Evolutionary conservation across 257 asterid genomes (phyloP), one percentile per base, ranked within the genome.

Genomic region (Echium plantagineum): DNA sequence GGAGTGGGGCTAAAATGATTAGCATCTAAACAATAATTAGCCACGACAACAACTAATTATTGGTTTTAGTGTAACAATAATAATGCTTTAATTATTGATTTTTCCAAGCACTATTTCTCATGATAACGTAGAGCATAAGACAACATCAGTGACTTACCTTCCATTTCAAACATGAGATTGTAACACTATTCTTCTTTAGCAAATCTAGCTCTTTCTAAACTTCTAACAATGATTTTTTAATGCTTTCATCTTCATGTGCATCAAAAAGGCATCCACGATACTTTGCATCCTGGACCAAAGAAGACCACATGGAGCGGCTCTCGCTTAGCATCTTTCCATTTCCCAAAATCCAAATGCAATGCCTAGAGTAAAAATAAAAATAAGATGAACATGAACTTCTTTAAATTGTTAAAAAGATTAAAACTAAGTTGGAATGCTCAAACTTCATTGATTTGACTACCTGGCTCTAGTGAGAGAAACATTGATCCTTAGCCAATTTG

Each of bases 401-500:
- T 15, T 2, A 9, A 4, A 5, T n/a, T 4, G n/a, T 26, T 28
- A 30, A 0, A 16, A 1, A 26, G 17, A 49, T 1, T 1, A 31
- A 32, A 20, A 69, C 10, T 21, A 35, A 47, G 9, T 5, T 31
- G 38, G 38, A 31, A 2, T 55, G 51, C 28, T 52, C 48, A 31
- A 55, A 12, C 0, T n/a, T 19, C 15, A 19, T 54, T 31, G 19
- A 52, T 19, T 51, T 15, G 32, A 55, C 8, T 78, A 83, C 95
- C 95, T 80, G 62, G 95, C 93, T 71, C 95, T 80, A 18, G 93
- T 86, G 74, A 86, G 69, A 53, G 95, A 81, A 24, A 86, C 89
- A 73, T 81, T 86, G 17, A 81, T 75, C 71, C 93, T 77, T 70
- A 63, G 81, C 9, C 54, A 70, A 64, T 81, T 78, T 20, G 78